Base-by-base conservation (phyloP, 257 asterid genomes). In the Solanum bulbocastanum region DNA sequence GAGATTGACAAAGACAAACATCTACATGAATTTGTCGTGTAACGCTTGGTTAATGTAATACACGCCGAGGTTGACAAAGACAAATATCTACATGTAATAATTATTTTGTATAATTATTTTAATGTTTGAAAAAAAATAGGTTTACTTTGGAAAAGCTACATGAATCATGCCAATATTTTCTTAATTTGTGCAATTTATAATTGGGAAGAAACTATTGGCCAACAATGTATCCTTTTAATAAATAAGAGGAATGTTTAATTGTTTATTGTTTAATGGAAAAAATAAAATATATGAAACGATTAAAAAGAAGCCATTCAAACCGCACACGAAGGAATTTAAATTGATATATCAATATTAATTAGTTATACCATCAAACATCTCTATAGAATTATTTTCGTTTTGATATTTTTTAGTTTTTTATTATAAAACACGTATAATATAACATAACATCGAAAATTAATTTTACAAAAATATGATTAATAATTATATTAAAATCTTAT, bases 21-120 rank as follows among this genome's bases (percentile, higher is more conserved):
- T 40, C 2, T n/a, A n/a, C n/a, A n/a, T 3, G 1, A 49, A 0
- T 49, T 15, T 15, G 0, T 14, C 8, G 0, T 0, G 1, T 49
- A 49, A 5, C 3, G 3, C 22, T 49, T 49, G 8, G 0, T 8
- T 15, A 49, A 49, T 49, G 3, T 0, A 0, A 46, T 46, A 4
- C 14, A 5, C 1, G 8, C 18, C 7, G 8, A 14, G 20, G 2
- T 78, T 40, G 32, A 42, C 0, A n/a, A 40, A 76, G 36, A 42
- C 35, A 39, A 74, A 32, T 23, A 6, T 40, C 2, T n/a, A n/a
- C n/a, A n/a, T n/a, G n/a, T n/a, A n/a, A n/a, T n/a, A n/a, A n/a
- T n/a, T n/a, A 6, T 35, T 73, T 27, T 58, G n/a, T 36, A 36
- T 62, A 58, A 33, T 73, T 73, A 33, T 73, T 18, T 36, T 78